These are phyloP conservation scores for Aspergillus nomiae DNA, from an alignment of 2,329 filamentous ascomycete species.

Conservation along the genomic window DNA sequence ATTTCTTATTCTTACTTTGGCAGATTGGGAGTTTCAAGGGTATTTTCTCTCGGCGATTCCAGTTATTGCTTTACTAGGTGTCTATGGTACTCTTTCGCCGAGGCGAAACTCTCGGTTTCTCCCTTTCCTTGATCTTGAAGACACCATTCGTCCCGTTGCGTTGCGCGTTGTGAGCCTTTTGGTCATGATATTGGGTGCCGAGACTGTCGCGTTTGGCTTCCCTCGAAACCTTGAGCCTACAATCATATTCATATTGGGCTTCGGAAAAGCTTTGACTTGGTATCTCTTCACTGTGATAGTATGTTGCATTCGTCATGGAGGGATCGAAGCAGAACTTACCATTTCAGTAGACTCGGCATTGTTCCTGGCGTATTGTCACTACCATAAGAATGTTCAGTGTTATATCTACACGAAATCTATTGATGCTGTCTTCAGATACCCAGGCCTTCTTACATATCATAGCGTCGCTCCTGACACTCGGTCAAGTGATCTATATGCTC, in stretches of 20 bases:
- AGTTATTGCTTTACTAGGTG: conserved; percentile 28
- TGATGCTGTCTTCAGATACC: neutral
- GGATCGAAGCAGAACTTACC: neutral
- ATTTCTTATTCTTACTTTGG: conserved; percentile 27
- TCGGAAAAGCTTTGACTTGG: conserved; percentile 10
- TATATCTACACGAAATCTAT: conserved; percentile 5
- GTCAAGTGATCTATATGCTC: conserved; percentile 11
- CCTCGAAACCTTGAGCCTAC: neutral
- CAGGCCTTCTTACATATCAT: conserved; percentile 6
- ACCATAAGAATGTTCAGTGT: conserved; percentile 5
- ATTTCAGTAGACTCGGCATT: conserved; percentile 4
- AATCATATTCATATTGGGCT: neutral
- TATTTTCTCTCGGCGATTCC: conserved; percentile 31
- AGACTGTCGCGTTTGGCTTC: conserved; percentile 1
- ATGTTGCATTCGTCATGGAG: neutral
- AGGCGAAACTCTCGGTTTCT: conserved; percentile 2
- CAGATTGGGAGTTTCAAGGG: conserved; percentile 28
- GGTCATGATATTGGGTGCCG: neutral
- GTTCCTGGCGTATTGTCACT: conserved; percentile 9
- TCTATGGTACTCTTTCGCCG: conserved; percentile 28
- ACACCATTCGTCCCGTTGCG: conserved; percentile 2
- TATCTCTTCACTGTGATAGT: conserved; percentile 5
- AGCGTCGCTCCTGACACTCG: conserved; percentile 7
- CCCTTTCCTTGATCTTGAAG: conserved; percentile 4
- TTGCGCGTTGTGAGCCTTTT: conserved; percentile 3